Evolutionary conservation across 169 alveolate species (phyloP).

Genomic region (Plasmodium reichenowi): DNA sequence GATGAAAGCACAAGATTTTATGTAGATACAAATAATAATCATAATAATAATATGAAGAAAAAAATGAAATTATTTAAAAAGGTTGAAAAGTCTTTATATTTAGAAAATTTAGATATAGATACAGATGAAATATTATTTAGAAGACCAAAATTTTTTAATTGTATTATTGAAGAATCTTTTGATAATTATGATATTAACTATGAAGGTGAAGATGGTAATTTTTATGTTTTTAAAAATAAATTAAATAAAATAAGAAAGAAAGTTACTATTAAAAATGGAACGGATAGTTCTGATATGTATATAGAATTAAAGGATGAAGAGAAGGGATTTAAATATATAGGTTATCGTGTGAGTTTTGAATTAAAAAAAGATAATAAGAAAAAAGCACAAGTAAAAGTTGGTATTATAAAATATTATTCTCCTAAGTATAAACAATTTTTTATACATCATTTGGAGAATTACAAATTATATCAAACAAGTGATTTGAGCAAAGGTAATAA

Average conservation of each 20-base stretch:
- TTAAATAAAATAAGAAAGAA: conserved; percentile 37
- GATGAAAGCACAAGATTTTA: conserved; percentile 38
- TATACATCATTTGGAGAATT: conserved; percentile 65
- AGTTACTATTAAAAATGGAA: conserved; percentile 10
- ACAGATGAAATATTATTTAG: conserved; percentile 51
- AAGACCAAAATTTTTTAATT: conserved; percentile 72
- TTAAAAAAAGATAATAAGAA: conserved; percentile 70
- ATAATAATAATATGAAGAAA: conserved; percentile 27
- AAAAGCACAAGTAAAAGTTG: conserved; percentile 42
- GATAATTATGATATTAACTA: conserved; percentile 35
- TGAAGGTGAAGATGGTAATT: conserved; percentile 44
- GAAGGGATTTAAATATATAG: conserved; percentile 65
- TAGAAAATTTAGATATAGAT: conserved; percentile 67
- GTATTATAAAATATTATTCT: conserved; percentile 73
- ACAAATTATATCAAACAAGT: conserved; percentile 4
- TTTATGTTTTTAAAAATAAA: conserved; percentile 25
- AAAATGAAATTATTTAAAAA: conserved; percentile 40
- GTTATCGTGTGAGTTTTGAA: conserved; percentile 73
- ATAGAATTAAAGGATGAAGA: conserved; percentile 75
- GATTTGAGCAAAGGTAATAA: conserved; percentile 30
- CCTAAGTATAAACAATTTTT: conserved; percentile 74
- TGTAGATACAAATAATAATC: conserved; percentile 30
- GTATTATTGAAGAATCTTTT: conserved; percentile 39
- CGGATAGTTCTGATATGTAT: conserved; percentile 27
- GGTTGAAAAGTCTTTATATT: conserved; percentile 40